These are phyloP conservation scores for Leishmania amazonensis DNA, from an alignment of 208 protist genomes.

Conservation along the genomic window DNA sequence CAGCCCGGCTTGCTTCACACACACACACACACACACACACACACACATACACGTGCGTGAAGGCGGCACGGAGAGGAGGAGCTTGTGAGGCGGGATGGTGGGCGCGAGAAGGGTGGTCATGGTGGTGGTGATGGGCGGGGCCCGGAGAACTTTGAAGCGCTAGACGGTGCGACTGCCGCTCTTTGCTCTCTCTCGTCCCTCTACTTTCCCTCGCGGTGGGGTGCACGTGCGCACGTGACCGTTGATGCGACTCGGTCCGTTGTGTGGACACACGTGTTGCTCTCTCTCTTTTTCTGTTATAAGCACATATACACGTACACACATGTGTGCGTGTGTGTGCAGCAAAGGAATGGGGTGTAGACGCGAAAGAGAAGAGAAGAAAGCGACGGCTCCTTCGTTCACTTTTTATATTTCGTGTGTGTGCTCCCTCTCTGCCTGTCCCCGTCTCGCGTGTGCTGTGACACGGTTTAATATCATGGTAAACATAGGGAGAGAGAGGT, in stretches of 20 bases:
- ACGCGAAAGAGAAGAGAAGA: not conserved
- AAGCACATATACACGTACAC: not conserved
- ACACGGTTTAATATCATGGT: not conserved
- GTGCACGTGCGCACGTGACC: not conserved
- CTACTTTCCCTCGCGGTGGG: not conserved
- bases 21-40: not conserved
- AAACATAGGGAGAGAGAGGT: not conserved
- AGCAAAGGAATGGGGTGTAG: not conserved
- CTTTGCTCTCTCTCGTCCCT: not conserved
- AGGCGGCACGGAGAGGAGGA: not conserved
- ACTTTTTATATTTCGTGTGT: not conserved
- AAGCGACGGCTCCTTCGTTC: not conserved
- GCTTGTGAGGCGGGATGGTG: not conserved
- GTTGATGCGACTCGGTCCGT: not conserved
- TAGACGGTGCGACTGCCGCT: not conserved
- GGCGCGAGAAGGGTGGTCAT: not conserved
- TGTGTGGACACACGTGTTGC: constrained; percentile 1
- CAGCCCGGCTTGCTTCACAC: not conserved
- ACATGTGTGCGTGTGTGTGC: not conserved
- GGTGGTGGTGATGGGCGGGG: not conserved
- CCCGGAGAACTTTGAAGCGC: not conserved
- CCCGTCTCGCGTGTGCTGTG: not conserved
- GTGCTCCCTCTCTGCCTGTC: not conserved
- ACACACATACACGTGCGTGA: not conserved
- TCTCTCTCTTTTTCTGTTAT: not conserved